Percentiles rank a stretch among this genome's conserved stretches.
Evolutionary conservation across 1,284 basidiomycete species (phyloP).

Genomic region (Ustilago nuda): DNA sequence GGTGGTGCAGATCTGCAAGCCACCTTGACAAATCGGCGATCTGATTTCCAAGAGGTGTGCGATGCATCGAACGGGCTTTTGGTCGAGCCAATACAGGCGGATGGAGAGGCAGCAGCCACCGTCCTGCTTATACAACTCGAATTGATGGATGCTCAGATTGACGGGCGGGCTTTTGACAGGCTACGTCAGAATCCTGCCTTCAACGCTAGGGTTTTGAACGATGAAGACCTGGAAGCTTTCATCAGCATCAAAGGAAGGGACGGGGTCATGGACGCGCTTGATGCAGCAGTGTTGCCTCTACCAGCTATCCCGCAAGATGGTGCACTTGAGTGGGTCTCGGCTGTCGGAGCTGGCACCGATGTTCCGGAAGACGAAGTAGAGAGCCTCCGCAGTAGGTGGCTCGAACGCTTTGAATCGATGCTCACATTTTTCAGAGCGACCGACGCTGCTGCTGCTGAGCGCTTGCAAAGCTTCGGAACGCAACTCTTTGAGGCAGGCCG

Average conservation of each 20-base stretch:
- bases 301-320: slow-evolving; percentile 23
- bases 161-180: slow-evolving; percentile 22
- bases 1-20: slow-evolving; percentile 21
- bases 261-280: slow-evolving; percentile 7
- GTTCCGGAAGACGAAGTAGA: not conserved
- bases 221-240: slow-evolving; percentile 43
- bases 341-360: not conserved
- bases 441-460: slow-evolving; percentile 3
- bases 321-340: slow-evolving; percentile 18
- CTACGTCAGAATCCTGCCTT: slow-evolving; percentile 34
- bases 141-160: slow-evolving; percentile 23
- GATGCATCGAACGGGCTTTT: slow-evolving; percentile 10
- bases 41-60: slow-evolving; percentile 14
- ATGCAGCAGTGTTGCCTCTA: slow-evolving; percentile 9
- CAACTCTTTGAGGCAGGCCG: slow-evolving; percentile 1
- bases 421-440: not conserved
- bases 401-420: slow-evolving; percentile 1
- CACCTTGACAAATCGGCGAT: slow-evolving; percentile 21
- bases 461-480: slow-evolving; percentile 5
- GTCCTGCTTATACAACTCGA: slow-evolving; percentile 25
- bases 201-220: slow-evolving; percentile 46
- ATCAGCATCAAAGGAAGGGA: slow-evolving; percentile 10
- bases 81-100: slow-evolving; percentile 39
- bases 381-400: slow-evolving; percentile 8
- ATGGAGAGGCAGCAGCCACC: slow-evolving; percentile 46